Conservation (phyloP, 345 rosid genomes). For the Bruguiera sexangula region DNA sequence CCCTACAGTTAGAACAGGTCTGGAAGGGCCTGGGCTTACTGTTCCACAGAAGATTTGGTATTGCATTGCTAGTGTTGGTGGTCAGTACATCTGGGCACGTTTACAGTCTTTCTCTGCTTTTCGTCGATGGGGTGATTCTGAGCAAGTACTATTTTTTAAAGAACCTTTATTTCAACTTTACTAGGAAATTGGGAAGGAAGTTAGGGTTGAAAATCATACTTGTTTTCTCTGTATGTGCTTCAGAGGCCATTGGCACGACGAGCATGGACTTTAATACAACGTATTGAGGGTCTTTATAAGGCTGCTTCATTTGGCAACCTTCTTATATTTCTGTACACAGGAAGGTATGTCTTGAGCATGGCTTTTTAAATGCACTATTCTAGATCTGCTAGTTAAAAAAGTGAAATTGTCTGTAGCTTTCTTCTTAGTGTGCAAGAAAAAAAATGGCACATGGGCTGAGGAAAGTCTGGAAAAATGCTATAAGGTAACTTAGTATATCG, state of each 20-base stretch:
- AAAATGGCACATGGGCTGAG: not conserved
- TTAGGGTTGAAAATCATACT: not conserved
- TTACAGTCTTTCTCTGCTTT: constrained; percentile 92
- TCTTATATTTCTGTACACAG: constrained; percentile 80
- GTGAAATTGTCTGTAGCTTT: constrained; percentile 1
- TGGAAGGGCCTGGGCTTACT: constrained; percentile 94
- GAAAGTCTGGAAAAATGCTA: not conserved
- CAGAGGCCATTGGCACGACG: constrained; percentile 87
- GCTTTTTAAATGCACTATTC: not conserved
- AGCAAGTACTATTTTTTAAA: constrained; percentile 46
- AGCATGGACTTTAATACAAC: constrained; percentile 74
- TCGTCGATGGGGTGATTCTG: constrained; percentile 97
- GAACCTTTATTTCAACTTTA: too few species aligned
- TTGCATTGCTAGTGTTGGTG: constrained; percentile 88
- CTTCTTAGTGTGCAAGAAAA: not conserved
- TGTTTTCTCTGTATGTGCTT: constrained; percentile 15
- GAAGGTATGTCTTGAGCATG: constrained; percentile 50
- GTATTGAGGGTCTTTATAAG: constrained; percentile 80
- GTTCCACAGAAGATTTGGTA: constrained; percentile 83
- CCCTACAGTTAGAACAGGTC: constrained; percentile 74
- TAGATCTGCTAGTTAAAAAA: not conserved
- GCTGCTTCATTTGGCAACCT: constrained; percentile 90
- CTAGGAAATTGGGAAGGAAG: not conserved
- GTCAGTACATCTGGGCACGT: constrained; percentile 90
- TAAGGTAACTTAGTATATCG: too few species aligned